Conservation (phyloP, 139 green algal species). For the Zygnema circumcarinatum region DNA sequence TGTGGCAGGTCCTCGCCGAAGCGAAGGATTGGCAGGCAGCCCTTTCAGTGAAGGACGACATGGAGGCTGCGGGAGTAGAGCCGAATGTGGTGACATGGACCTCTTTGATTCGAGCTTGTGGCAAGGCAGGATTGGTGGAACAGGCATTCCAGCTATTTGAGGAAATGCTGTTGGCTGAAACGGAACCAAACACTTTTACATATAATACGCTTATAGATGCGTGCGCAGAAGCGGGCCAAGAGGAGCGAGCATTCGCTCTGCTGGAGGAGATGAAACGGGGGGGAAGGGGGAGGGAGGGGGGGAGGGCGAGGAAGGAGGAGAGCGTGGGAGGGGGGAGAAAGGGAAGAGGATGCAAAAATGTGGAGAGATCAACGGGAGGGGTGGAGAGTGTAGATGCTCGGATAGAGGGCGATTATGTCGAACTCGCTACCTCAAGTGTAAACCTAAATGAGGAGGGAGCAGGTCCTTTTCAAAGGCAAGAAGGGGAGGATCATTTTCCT, state of each 20-base stretch:
- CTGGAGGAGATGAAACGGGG: constrained; percentile 52
- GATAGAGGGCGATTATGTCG: not conserved
- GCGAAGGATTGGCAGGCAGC: constrained; percentile 47
- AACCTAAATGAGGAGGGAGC: not conserved
- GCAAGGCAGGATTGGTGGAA: constrained; percentile 32
- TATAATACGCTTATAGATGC: constrained; percentile 59
- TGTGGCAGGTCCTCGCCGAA: constrained; percentile 30
- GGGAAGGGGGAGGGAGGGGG: not conserved
- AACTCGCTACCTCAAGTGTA: not conserved
- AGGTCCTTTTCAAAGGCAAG: not conserved
- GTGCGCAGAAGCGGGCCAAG: constrained; percentile 55
- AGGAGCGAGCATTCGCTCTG: constrained; percentile 44
- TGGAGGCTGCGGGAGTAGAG: constrained; percentile 41
- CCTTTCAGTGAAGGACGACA: constrained; percentile 34
- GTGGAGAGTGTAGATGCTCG: not conserved
- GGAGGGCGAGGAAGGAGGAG: not conserved
- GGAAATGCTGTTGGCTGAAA: constrained; percentile 33
- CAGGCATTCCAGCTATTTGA: constrained; percentile 40
- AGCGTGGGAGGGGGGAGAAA: not conserved
- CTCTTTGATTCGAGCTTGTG: constrained; percentile 48
- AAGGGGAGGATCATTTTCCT: too few species aligned
- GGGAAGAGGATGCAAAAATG: not conserved
- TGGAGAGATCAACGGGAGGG: not conserved
- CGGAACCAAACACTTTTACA: constrained; percentile 19
- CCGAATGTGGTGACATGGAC: constrained; percentile 57